These are phyloP conservation scores for Pinus tabuliformis DNA, from an alignment of 75 land plant species.

Conservation along the genomic window DNA sequence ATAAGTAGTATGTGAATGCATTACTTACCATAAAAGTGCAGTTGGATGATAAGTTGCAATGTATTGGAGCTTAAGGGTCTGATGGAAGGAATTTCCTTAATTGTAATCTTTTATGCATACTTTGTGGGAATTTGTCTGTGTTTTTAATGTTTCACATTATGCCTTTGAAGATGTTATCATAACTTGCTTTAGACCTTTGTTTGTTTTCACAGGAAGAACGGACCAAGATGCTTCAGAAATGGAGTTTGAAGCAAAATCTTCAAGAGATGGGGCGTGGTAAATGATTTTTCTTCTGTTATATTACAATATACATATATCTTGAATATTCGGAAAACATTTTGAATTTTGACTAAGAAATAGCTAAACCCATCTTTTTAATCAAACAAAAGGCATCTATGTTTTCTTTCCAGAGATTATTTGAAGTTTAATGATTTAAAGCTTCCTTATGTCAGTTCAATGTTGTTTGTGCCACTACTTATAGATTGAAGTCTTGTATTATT, in stretches of 20 bases:
- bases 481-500: background rate
- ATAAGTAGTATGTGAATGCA: background rate
- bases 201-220: constrained; percentile 30
- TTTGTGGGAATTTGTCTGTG: background rate
- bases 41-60: background rate
- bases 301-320: background rate
- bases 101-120: background rate
- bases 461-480: background rate
- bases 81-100: background rate
- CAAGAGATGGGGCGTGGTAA: constrained; percentile 95
- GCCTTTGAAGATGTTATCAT: background rate
- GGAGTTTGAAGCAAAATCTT: constrained; percentile 96
- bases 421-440: background rate
- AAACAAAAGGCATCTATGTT: background rate
- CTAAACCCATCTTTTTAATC: background rate
- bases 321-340: background rate
- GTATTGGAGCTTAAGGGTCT: background rate
- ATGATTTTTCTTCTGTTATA: background rate
- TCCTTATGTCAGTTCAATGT: background rate
- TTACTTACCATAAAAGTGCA: background rate
- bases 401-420: background rate
- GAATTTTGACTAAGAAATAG: background rate
- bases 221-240: constrained; percentile 36
- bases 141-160: background rate
- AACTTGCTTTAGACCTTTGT: constrained; percentile 6